Conservation (phyloP, 345 rosid species). For the sweet orange (Citrus sinensis) region DVS_A1.0 CM039164.1:23951001-23951500, state of each 20-base stretch:
- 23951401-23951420: constrained; percentile 85
- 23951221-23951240: constrained; percentile 92
- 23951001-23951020: too few relatives aligned
- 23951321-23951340: not conserved
- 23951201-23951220: constrained; percentile 75
- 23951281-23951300: constrained; percentile 10
- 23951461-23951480: constrained; percentile 50
- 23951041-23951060: not conserved
- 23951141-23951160: not conserved
- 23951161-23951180: not conserved
- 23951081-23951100: not conserved
- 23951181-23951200: not conserved
- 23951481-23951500: not conserved
- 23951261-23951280: constrained; percentile 72
- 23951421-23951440: constrained; percentile 87
- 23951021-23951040: not conserved
- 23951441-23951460: constrained; percentile 93
- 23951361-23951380: constrained; percentile 14
- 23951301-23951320: not conserved
- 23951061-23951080: not conserved
- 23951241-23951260: constrained; percentile 70
- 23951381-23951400: constrained; percentile 95
- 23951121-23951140: not conserved
- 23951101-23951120: not conserved
- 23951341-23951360: not conserved